Evolutionary conservation across 805 yeast species (phyloP).

Genomic region (Yamadazyma philogaea): DNA sequence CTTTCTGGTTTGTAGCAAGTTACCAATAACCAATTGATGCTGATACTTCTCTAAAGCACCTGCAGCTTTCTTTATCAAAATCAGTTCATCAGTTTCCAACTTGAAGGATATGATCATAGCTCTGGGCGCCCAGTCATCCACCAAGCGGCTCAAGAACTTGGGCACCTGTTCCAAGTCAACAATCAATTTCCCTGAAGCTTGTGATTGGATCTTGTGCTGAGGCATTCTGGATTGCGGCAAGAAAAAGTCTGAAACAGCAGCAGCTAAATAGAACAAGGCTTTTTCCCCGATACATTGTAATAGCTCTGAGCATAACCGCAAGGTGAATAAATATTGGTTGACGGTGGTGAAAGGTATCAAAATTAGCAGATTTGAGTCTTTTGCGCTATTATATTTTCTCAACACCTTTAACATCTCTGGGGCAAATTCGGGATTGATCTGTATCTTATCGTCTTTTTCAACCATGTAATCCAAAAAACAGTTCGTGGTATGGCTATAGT

Average conservation of each 20-base stretch:
- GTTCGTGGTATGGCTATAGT: conserved; percentile 77
- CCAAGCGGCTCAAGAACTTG: conserved; percentile 81
- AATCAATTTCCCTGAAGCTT: conserved; percentile 70
- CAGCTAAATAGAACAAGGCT: conserved; percentile 85
- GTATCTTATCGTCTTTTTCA: conserved; percentile 52
- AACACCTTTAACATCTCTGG: conserved; percentile 58
- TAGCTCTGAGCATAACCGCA: conserved; percentile 61
- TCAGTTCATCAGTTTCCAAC: conserved; percentile 77
- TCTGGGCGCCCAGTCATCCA: conserved; percentile 90
- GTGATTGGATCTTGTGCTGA: conserved; percentile 92
- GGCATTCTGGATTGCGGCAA: conserved; percentile 82
- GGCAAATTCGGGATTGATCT: conserved; percentile 58
- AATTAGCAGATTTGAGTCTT: conserved; percentile 51
- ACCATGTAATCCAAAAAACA: conserved; percentile 84
- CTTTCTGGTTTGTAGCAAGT: conserved; percentile 84
- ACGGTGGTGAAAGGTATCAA: conserved; percentile 91
- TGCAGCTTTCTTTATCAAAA: conserved; percentile 71
- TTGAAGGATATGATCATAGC: conserved; percentile 95
- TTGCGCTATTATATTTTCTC: conserved; percentile 52
- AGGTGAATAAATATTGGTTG: conserved; percentile 85
- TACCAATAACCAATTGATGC: conserved; percentile 94
- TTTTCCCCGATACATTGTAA: conserved; percentile 52
- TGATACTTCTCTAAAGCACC: conserved; percentile 80
- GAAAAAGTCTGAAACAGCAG: conserved; percentile 97
- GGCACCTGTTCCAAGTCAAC: conserved; percentile 95